Conservation (phyloP, 495 filamentous ascomycete species). For the Xanthoparmelia taractica region DNA sequence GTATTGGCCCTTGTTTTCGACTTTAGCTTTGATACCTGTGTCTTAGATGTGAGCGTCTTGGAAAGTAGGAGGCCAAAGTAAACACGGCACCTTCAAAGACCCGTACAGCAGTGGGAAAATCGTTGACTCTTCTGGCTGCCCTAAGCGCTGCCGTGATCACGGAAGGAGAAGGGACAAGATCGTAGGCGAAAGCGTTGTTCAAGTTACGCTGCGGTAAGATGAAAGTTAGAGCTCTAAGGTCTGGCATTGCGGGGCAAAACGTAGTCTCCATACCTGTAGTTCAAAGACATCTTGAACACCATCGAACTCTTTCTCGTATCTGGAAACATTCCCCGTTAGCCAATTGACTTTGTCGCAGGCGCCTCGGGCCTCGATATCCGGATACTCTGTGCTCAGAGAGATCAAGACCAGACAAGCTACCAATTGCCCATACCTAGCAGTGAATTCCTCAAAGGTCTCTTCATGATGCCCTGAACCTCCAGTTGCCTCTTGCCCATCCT, state of each 20-base stretch:
- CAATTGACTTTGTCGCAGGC: constrained; percentile 13
- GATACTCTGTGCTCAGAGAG: neutral
- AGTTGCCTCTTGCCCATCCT: constrained; percentile 8
- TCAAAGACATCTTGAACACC: constrained; percentile 97
- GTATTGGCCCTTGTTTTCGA: constrained; percentile 96
- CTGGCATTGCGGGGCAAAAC: neutral
- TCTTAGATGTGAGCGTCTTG: constrained; percentile 9
- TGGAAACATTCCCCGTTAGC: constrained; percentile 39
- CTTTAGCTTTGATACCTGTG: constrained; percentile 95
- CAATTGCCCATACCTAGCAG: constrained; percentile 68
- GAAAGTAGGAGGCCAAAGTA: neutral
- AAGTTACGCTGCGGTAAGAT: constrained; percentile 70
- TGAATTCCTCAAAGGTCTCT: constrained; percentile 98
- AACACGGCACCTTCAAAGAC: constrained; percentile 82
- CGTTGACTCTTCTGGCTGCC: constrained; percentile 92
- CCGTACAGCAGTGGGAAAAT: constrained; percentile 94
- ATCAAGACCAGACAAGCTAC: neutral
- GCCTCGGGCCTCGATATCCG: neutral
- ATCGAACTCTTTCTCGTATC: constrained; percentile 99
- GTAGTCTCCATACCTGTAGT: constrained; percentile 71
- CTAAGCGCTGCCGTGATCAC: constrained; percentile 86
- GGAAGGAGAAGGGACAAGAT: constrained; percentile 90
- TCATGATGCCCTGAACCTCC: constrained; percentile 59
- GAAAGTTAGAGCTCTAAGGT: neutral
- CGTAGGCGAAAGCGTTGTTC: constrained; percentile 99